Percentiles rank a stretch among this genome's conserved stretches.
Conservation (phyloP, 257 asterid species). For the Nicotiana sylvestris region DNA sequence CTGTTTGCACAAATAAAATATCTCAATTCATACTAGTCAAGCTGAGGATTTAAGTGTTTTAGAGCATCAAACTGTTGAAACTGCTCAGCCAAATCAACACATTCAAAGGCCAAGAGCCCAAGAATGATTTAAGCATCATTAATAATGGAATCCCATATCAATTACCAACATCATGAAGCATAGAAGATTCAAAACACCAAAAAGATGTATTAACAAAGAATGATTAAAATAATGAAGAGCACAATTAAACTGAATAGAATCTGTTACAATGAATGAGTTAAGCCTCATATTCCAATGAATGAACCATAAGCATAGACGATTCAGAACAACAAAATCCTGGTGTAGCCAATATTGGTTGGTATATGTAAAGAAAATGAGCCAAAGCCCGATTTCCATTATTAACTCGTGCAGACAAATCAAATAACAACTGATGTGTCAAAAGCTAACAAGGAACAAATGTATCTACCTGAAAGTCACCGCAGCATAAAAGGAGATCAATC, state of each 20-base stretch:
- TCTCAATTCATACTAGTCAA: neutral
- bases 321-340: neutral
- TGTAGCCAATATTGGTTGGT: neutral
- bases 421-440: neutral
- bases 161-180: neutral
- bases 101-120: neutral
- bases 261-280: neutral
- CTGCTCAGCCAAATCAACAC: neutral
- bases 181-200: neutral
- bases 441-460: neutral
- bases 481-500: slow-evolving; percentile 88
- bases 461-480: slow-evolving; percentile 95
- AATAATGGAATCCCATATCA: neutral
- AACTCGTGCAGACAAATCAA: neutral
- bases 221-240: neutral
- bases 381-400: neutral
- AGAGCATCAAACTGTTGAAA: slow-evolving; percentile 2
- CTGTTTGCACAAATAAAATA: slow-evolving; percentile 36
- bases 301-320: neutral
- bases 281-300: neutral
- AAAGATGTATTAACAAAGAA: neutral
- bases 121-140: neutral
- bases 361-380: neutral
- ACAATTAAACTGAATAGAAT: neutral
- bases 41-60: neutral